These are phyloP conservation scores for Myrica gale DNA, from an alignment of 306 rosid species.

Conservation along the genomic window DNA sequence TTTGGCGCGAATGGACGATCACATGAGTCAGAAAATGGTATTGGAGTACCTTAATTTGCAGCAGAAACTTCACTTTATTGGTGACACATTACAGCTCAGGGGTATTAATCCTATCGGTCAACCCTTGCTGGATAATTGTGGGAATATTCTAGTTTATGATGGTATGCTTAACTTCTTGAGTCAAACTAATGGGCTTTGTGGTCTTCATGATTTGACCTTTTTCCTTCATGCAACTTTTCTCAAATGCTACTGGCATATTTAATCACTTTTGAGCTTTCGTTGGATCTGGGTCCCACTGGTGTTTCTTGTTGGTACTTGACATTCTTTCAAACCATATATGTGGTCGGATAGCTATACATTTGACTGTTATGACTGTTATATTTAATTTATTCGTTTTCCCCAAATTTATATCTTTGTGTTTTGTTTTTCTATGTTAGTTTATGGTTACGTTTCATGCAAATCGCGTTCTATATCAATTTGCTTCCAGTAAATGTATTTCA, in stretches of 20 bases:
- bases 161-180: conserved; percentile 36
- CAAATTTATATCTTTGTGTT: neutral
- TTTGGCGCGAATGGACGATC: conserved; percentile 18
- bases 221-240: neutral
- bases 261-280: neutral
- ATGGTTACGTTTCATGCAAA: neutral
- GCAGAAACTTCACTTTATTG: conserved; percentile 59
- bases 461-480: neutral
- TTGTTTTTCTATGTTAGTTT: neutral
- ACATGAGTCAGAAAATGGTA: neutral
- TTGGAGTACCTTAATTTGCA: conserved; percentile 4
- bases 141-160: conserved; percentile 71
- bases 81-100: conserved; percentile 79
- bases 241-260: neutral
- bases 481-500: neutral
- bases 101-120: conserved; percentile 64
- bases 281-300: neutral
- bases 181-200: neutral
- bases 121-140: conserved; percentile 57
- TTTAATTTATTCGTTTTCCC: neutral
- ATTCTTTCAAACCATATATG: neutral
- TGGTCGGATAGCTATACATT: neutral
- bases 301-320: neutral
- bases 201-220: conserved; percentile 7
- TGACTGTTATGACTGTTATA: neutral